Conservation (phyloP, 331 rosid species). For the Malus hybrid region DNA sequence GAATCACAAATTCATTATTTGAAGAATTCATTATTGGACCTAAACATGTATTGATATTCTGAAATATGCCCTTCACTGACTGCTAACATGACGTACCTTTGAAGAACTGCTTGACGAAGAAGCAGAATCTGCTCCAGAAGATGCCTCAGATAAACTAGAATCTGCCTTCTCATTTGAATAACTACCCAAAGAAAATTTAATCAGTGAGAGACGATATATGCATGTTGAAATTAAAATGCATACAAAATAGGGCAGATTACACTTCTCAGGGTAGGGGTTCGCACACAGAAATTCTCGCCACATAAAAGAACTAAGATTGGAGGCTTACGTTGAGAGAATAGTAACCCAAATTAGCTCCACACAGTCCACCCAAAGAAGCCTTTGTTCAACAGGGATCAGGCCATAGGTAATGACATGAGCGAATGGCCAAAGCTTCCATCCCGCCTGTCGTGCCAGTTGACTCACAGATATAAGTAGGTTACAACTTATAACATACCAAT, state of each 20-base stretch:
- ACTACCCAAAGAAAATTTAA: conserved; percentile 22
- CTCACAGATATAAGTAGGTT: not conserved
- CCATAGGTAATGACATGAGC: conserved; percentile 93
- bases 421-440: conserved; percentile 99
- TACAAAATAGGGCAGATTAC: no score
- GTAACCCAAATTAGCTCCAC: conserved; percentile 97
- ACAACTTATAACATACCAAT: not conserved
- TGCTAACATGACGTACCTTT: conserved; percentile 26
- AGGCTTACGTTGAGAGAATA: conserved; percentile 83
- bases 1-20: not conserved
- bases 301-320: conserved; percentile 1
- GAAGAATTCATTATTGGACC: not conserved
- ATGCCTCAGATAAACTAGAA: conserved; percentile 34
- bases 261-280: no score
- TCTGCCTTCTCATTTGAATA: conserved; percentile 87
- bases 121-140: conserved; percentile 31
- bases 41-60: not conserved
- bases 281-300: not conserved
- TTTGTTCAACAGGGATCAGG: conserved; percentile 79
- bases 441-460: conserved; percentile 54
- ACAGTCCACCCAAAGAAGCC: conserved; percentile 98
- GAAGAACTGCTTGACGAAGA: conserved; percentile 33
- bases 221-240: not conserved
- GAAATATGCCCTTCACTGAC: not conserved
- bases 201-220: conserved; percentile 2